Evolutionary conservation across 2,329 filamentous ascomycete genomes (phyloP), one percentile per base, ranked within the genome.

Genomic region (Chrysoporthe austroafricana): DNA sequence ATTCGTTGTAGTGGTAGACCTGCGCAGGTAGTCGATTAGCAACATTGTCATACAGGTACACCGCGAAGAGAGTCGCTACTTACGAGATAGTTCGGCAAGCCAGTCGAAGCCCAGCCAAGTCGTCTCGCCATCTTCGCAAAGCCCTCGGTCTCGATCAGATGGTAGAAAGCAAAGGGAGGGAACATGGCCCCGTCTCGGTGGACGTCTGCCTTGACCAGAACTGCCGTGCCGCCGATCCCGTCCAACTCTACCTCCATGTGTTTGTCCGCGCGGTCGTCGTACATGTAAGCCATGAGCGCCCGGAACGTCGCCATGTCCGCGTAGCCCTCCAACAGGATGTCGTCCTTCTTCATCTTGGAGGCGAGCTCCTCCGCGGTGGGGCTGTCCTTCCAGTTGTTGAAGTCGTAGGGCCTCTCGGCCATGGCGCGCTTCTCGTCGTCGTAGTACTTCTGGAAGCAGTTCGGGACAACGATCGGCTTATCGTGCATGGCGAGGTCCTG

Each of bases 151-250:
- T 99, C 96, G 70, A 99, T 96, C 69, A 99, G 84, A 79, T 99
- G 91, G 77, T 97, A 98, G 77, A 99, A 99, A 3, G 95, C 81
- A 77, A 99, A 99, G 0, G 96, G 88, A 21, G 96, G 96, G 81
- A 99, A 99, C 95, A 98, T 99, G 77, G 96, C 95, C 26, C 96
- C 96, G 76, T 99, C 96, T 36, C 96, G 89, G 78, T 99, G 96
- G 34, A 99, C 96, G 69, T 98, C 94, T 1, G 94, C 96, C 82
- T 97, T 97, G 69, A 99, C 96, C 75, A 99, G 82, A 71, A 99
- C 82, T 1, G 94, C 92, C 0, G 95, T 96, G 46, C 96, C 96
- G 66, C 96, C 96, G 3, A 99, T 96, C 62, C 96, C 96, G 77
- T 99, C 96, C 9, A 99, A 85, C 56, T 89, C 85, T 63, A 97